Evolutionary conservation across 805 yeast species (phyloP).

Genomic region (Saccharomycopsis olivae): DNA sequence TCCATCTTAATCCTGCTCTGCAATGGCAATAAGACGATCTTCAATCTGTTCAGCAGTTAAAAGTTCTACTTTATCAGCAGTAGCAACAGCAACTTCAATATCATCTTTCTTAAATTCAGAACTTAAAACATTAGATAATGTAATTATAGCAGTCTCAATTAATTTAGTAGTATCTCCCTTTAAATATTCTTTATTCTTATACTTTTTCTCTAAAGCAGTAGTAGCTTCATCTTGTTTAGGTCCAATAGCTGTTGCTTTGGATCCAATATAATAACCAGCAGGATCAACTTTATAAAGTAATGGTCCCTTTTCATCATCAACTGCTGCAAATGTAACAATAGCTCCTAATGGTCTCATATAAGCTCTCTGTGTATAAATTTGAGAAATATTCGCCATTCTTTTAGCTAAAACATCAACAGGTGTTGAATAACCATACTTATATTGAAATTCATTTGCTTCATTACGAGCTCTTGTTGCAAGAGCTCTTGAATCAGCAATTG

Average conservation of each 20-base stretch:
- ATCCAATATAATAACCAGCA: constrained; percentile 89
- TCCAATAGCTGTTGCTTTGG: constrained; percentile 88
- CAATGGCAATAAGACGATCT: constrained; percentile 86
- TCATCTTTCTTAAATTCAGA: constrained; percentile 93
- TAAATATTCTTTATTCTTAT: constrained; percentile 59
- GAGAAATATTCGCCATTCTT: constrained; percentile 92
- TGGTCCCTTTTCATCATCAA: constrained; percentile 88
- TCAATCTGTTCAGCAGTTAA: constrained; percentile 84
- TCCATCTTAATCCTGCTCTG: constrained; percentile 93
- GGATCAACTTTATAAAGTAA: constrained; percentile 90
- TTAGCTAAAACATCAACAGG: constrained; percentile 89
- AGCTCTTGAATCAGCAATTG: constrained; percentile 91
- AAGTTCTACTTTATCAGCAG: constrained; percentile 52
- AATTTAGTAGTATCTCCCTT: constrained; percentile 82
- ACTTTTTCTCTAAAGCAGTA: constrained; percentile 81
- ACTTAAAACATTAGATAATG: constrained; percentile 76
- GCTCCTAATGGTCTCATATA: constrained; percentile 98
- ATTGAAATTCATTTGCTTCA: constrained; percentile 94
- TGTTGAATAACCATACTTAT: constrained; percentile 93
- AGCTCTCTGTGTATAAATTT: constrained; percentile 93
- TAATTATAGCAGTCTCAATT: constrained; percentile 81
- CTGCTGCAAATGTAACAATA: constrained; percentile 76
- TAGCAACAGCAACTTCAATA: constrained; percentile 85
- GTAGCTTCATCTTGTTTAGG: constrained; percentile 96
- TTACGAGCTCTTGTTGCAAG: constrained; percentile 82